Percentiles rank a stretch among this genome's conserved stretches.
phyloP scores from a whole-genome alignment of 345 rosid genomes.

The Citrus trifoliata region DNA sequence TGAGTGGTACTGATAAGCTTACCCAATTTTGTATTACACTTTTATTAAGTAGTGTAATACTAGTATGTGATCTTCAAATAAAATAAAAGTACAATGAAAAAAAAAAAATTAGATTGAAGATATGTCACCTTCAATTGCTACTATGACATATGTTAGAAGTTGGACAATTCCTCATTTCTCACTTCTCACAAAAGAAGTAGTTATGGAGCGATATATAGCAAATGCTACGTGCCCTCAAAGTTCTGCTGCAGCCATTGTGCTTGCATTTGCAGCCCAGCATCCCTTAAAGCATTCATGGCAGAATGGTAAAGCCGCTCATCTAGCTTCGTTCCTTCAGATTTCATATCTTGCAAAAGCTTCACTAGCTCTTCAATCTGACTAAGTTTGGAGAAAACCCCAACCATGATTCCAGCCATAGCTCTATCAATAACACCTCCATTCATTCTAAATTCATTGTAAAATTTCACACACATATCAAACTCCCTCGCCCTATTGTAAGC shows the following conservation, averaged over 20 bases:
- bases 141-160: not conserved
- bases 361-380: slow-evolving; percentile 61
- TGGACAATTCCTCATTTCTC: not conserved
- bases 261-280: slow-evolving; percentile 65
- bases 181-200: not conserved
- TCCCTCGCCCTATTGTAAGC: slow-evolving; percentile 69
- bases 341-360: slow-evolving; percentile 72
- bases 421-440: slow-evolving; percentile 56
- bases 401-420: slow-evolving; percentile 85
- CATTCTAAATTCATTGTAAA: slow-evolving; percentile 56
- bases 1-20: too few relatives aligned
- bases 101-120: not conserved
- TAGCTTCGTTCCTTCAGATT: slow-evolving; percentile 46
- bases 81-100: too few relatives aligned
- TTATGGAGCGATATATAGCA: not conserved
- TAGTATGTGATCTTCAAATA: too few relatives aligned
- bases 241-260: slow-evolving; percentile 61
- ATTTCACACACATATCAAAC: slow-evolving; percentile 53
- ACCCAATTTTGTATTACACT: too few relatives aligned
- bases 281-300: slow-evolving; percentile 68
- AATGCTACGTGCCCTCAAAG: slow-evolving; percentile 32
- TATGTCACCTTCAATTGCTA: not conserved
- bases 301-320: slow-evolving; percentile 68
- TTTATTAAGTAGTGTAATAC: too few relatives aligned
- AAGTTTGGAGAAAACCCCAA: slow-evolving; percentile 75